Evolutionary conservation across 2,329 filamentous ascomycete species (phyloP).

Genomic region (Fusarium equiseti): DNA sequence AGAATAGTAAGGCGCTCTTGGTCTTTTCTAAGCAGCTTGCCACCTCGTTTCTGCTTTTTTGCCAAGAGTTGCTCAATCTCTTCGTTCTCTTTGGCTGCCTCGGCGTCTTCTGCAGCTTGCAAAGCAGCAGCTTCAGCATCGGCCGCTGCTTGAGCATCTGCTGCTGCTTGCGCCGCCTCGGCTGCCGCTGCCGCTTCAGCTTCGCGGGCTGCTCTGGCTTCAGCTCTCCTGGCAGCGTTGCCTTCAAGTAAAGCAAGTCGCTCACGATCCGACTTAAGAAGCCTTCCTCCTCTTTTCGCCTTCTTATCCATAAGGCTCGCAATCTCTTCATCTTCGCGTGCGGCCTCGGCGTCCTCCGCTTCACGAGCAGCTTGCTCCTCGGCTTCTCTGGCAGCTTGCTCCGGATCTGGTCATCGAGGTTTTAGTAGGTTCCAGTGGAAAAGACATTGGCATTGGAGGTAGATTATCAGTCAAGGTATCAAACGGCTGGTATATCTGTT

Average conservation of each 20-base stretch:
- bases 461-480: constrained; percentile 57
- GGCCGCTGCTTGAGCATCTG: constrained; percentile 31
- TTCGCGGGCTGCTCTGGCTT: constrained; percentile 42
- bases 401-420: constrained; percentile 51
- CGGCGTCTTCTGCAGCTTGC: constrained; percentile 50
- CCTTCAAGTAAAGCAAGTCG: constrained; percentile 36
- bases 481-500: constrained; percentile 59
- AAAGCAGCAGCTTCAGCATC: constrained; percentile 40
- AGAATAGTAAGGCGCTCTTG: constrained; percentile 39
- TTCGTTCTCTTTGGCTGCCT: constrained; percentile 41
- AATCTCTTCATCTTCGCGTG: constrained; percentile 51
- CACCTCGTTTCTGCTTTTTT: constrained; percentile 41
- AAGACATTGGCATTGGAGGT: constrained; percentile 63
- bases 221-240: constrained; percentile 43
- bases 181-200: constrained; percentile 25
- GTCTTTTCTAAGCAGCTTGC: constrained; percentile 41
- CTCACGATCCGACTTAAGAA: constrained; percentile 41
- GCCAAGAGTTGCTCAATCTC: constrained; percentile 33
- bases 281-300: constrained; percentile 39
- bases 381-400: constrained; percentile 39
- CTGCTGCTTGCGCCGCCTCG: constrained; percentile 36
- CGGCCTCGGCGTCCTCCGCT: constrained; percentile 42
- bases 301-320: constrained; percentile 59
- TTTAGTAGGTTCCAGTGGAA: constrained; percentile 59
- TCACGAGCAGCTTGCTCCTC: constrained; percentile 43